Percentiles rank a stretch among this genome's conserved stretches.
Evolutionary conservation across 176 grass and related monocot genomes (phyloP).

Genomic region (Calamus simplicifolius): DNA sequence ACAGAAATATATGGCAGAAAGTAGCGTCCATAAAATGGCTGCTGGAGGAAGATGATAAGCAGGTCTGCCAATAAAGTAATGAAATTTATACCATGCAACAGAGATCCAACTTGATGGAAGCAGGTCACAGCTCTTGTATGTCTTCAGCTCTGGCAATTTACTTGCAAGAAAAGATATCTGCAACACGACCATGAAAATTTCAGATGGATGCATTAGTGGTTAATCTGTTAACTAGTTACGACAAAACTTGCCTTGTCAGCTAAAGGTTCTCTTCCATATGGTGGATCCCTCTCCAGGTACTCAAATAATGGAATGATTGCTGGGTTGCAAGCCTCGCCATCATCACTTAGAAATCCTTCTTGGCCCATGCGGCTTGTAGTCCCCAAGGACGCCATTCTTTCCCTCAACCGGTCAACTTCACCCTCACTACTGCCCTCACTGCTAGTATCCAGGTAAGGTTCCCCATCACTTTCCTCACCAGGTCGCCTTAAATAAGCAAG

Average conservation of each 20-base stretch:
- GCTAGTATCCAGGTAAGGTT: slow-evolving; percentile 51
- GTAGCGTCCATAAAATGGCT: neutral
- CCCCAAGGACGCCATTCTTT: slow-evolving; percentile 34
- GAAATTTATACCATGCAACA: slow-evolving; percentile 83
- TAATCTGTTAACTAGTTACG: neutral
- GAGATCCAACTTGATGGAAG: slow-evolving; percentile 86
- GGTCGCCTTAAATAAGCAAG: slow-evolving; percentile 56
- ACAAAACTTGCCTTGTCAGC: slow-evolving; percentile 64
- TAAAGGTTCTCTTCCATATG: slow-evolving; percentile 85
- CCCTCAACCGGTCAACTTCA: slow-evolving; percentile 36
- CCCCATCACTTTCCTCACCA: slow-evolving; percentile 75
- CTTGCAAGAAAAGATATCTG: slow-evolving; percentile 77
- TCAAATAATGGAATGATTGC: slow-evolving; percentile 46
- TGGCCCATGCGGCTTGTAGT: slow-evolving; percentile 39
- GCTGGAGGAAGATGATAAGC: neutral
- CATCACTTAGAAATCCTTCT: slow-evolving; percentile 32
- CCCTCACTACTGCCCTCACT: slow-evolving; percentile 59
- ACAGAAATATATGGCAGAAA: neutral
- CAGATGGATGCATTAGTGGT: no score
- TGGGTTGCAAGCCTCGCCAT: slow-evolving; percentile 32
- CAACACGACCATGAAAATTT: neutral
- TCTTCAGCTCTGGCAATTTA: slow-evolving; percentile 74
- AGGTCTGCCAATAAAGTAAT: neutral
- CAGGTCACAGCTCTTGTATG: slow-evolving; percentile 84
- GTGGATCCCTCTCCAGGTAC: slow-evolving; percentile 73